Evolutionary conservation across 495 filamentous ascomycete genomes (phyloP), one percentile per base, ranked within the genome.

Genomic region (Penicillium ucsense): DNA sequence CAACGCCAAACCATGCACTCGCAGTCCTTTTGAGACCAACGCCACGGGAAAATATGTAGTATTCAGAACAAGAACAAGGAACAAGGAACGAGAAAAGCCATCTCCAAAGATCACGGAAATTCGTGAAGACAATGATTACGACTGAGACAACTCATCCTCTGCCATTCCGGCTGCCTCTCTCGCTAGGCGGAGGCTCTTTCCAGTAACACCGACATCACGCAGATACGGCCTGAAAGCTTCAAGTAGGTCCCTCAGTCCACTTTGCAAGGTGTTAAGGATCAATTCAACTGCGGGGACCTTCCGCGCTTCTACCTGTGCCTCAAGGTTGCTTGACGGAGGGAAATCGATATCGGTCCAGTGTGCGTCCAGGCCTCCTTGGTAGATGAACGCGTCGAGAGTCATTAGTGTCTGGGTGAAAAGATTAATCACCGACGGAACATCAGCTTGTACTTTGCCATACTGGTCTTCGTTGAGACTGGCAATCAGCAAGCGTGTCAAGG

Each of bases 301-400:
- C 45, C 73, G 62, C 9, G 72, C 65, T 32, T 59, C 55, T 4
- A 57, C 59, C 31, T 76, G 66, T 4, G 63, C 61, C 10, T 70
- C 56, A 5, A 72, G 67, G 11, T 75, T 54, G 29, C 50, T 68
- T 4, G 74, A 61, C 0, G 71, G 58, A 4, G 67, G 61, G 47
- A 72, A 71, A 30, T 77, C 68, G 3, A 88, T 68, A 64, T 97
- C 90, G 3, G 88, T 91, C 89, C 90, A 95, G 67, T 92, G 85
- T 4, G 75, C 66, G 29, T 74, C 69, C 9, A 92, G 63, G 3
- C 66, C 69, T 8, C 55, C 69, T 31, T 60, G 48, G 33, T 68
- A 59, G 20, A 77, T 66, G 56, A 94, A 92, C 8, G 53, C 60
- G 51, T 94, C 82, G n/a, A 95, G 61, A 41, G 78, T 78, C 28